phyloP scores from a whole-genome alignment of 2,329 filamentous ascomycete genomes.

The Colletotrichum chlorophyti region DNA sequence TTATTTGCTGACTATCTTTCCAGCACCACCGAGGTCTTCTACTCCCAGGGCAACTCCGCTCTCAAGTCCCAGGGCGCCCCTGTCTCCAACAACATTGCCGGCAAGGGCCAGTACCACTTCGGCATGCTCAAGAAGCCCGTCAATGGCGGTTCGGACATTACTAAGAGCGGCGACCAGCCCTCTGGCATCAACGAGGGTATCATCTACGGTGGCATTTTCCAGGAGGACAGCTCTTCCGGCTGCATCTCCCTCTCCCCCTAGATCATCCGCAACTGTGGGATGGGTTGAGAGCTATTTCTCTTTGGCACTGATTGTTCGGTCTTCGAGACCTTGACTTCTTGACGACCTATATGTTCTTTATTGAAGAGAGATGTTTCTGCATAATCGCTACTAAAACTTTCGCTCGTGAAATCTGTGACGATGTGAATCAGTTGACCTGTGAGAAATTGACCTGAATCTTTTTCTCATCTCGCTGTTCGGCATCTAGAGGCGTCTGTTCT shows the following conservation, averaged over 20 bases:
- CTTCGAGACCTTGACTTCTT: constrained; percentile 2
- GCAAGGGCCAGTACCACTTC: constrained; percentile 67
- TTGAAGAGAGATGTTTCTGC: constrained; percentile 2
- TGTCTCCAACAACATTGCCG: constrained; percentile 57
- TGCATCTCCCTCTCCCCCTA: constrained; percentile 18
- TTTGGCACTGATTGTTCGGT: background rate
- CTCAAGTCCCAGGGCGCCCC: constrained; percentile 55
- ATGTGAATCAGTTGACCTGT: too few species aligned
- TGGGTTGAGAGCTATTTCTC: background rate
- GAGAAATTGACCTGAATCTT: too few species aligned
- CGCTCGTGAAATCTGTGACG: background rate
- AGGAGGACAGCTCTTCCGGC: constrained; percentile 51
- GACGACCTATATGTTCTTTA: background rate
- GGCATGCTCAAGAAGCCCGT: constrained; percentile 68
- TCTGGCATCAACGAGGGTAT: constrained; percentile 58
- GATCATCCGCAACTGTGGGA: background rate
- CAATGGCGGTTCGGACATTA: constrained; percentile 50
- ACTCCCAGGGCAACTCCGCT: constrained; percentile 54
- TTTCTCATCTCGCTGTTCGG: background rate
- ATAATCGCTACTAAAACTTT: too few species aligned
- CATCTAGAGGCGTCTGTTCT: background rate
- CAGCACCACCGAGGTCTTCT: constrained; percentile 64
- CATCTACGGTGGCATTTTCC: constrained; percentile 59
- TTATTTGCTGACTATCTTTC: background rate
- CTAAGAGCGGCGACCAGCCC: constrained; percentile 55